Base-by-base conservation (phyloP, 257 asterid species). In the Thymus mandschuricus region DNA sequence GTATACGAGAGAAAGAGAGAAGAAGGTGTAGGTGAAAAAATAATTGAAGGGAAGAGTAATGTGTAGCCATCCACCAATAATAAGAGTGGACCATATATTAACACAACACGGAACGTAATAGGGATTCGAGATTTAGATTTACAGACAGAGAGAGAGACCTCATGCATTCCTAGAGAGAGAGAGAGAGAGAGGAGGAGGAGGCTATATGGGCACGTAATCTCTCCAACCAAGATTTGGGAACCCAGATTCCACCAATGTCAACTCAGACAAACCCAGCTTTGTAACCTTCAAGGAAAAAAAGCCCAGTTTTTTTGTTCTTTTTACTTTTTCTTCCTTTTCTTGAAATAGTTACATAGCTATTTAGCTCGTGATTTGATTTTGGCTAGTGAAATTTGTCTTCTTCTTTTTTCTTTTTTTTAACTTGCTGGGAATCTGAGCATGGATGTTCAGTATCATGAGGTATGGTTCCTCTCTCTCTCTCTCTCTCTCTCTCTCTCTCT, bases 391-490 rank as follows among this genome's bases (percentile, higher is more conserved):
- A 33, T 21, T 63, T 15, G 60, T 38, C n/a, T 38, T 12, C 55
- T 34, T 12, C 62, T 15, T 3, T 43, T 3, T 38, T 38, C 4
- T 21, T 21, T 21, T 21, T 21, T 21, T 21, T 21, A 21, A 21
- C 21, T 45, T 76, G 15, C 21, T 30, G 11, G 2, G 9, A 50
- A 1, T 44, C 33, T 30, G 6, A 81, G 79, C 58, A 92, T 92
- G 97, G 95, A 83, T 44, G 80, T 90, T 35, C 81, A 76, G 57
- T 92, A 90, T 81, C 85, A 77, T 13, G 96, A 87, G 98, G 98
- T 88, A 21, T 63, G 35, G 82, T 51, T 56, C 40, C 74, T 9
- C 5, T 50, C 11, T 45, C 8, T 33, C 3, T 30, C 28, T 12
- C 0, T 10, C 2, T 5, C 1, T 31, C 21, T 58, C 12, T 48